Conservation (phyloP, 345 rosid genomes). For the Syzygium aromaticum region DNA sequence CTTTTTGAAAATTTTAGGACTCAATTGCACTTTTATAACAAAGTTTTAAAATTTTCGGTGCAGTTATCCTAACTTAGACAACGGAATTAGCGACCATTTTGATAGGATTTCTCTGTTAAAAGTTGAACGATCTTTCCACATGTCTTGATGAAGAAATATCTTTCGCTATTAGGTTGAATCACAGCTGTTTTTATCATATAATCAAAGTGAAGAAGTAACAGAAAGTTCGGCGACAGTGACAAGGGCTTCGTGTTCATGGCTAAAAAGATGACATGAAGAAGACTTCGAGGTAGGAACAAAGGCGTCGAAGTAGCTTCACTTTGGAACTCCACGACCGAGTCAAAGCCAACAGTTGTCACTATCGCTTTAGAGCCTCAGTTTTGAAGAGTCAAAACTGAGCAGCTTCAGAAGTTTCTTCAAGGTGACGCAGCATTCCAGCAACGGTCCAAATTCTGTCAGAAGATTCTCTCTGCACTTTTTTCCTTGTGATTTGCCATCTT, state of each 20-base stretch:
- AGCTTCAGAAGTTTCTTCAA: neutral
- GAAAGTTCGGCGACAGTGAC: neutral
- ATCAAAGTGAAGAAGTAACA: neutral
- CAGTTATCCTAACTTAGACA: neutral
- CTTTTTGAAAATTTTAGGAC: too few relatives aligned
- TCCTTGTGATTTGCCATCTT: neutral
- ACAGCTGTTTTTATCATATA: neutral
- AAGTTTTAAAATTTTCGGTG: too few relatives aligned
- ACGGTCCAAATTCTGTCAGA: neutral
- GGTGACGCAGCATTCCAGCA: neutral
- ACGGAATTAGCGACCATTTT: neutral
- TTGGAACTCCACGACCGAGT: neutral
- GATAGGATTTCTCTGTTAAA: neutral
- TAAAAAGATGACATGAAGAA: neutral
- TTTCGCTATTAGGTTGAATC: neutral
- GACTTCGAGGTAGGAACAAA: neutral
- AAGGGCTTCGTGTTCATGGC: neutral
- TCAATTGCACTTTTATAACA: too few relatives aligned
- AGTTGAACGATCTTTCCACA: neutral
- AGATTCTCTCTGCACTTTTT: neutral
- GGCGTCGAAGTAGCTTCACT: neutral
- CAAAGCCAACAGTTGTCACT: neutral
- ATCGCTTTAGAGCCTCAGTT: neutral
- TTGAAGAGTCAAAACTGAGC: neutral
- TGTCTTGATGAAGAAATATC: neutral